phyloP scores from a whole-genome alignment of 2,329 filamentous ascomycete genomes.

The Davidsoniella eucalypti region DNA sequence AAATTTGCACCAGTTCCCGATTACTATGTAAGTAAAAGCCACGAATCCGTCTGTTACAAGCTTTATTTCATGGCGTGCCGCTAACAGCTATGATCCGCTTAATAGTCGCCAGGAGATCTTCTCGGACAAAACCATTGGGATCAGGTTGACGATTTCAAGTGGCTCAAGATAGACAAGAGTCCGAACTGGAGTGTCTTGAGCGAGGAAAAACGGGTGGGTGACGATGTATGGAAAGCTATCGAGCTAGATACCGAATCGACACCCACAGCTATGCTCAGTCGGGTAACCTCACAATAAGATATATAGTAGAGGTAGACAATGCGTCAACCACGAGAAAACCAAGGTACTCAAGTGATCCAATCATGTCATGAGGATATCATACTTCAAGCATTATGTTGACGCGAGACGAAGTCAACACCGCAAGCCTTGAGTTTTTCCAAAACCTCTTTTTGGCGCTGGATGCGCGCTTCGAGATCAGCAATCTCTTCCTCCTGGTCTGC shows the following conservation, averaged over 20 bases:
- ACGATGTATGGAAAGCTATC: constrained; percentile 51
- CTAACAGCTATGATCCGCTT: constrained; percentile 2
- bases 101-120: constrained; percentile 2
- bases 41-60: not conserved
- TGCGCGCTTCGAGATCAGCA: constrained; percentile 43
- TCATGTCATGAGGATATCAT: not conserved
- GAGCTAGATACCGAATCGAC: constrained; percentile 33
- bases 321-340: not conserved
- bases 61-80: not conserved
- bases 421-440: constrained; percentile 37
- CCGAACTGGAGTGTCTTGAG: constrained; percentile 72
- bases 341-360: not conserved
- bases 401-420: constrained; percentile 24
- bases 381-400: constrained; percentile 5
- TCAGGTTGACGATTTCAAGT: constrained; percentile 93
- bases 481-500: constrained; percentile 60
- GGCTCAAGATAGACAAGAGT: constrained; percentile 72
- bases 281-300: not conserved
- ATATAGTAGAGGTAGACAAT: not conserved
- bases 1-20: constrained; percentile 62
- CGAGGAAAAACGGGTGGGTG: constrained; percentile 38
- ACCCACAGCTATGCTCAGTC: not conserved
- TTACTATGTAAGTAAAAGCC: constrained; percentile 37
- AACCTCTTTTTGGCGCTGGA: constrained; percentile 43
- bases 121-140: constrained; percentile 56